Evolutionary conservation across 2,329 filamentous ascomycete genomes (phyloP), one percentile per base, ranked within the genome.

Genomic region (Trichoderma koningiopsis): DNA sequence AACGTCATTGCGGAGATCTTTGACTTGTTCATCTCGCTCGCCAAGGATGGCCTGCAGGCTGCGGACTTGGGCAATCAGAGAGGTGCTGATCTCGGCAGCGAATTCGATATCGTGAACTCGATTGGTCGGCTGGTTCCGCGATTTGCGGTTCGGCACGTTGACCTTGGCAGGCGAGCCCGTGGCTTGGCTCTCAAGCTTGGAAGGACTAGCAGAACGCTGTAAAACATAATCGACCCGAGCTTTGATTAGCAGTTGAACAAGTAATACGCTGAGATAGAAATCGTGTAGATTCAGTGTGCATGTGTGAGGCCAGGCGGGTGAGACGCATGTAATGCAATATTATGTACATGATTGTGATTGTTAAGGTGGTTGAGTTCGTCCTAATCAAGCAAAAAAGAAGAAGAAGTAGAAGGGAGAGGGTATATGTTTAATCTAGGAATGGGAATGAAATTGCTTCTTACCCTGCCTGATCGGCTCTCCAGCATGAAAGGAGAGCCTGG

Each of bases 71-170:
- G 92, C 90, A 63, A 99, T 90, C 63, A 99, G 85, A 2, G 94
- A 97, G 6, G 93, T 97, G 77, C 94, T 97, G 75, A 99, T 97
- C 77, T 99, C 95, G 62, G 96, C 94, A n/a, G 95, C 96, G 77
- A 99, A 97, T 75, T 97, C 94, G 77, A 99, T 97, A 76, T 99
- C 96, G 78, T 98, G 94, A 14, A 97, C 91, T 63, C 94, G 90
- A 77, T 90, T 96, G 11, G 91, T 88, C 2, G 93, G 92, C 77
- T 97, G 95, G 74, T 98, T 98, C 68, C 96, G 88, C 77, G 96
- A 88, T 78, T 94, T 96, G 73, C 95, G 89, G 74, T 92, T 95
- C 1, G 94, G 94, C 10, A 96, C 92, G 75, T 87, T 92, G 72
- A 97, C 85, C 81, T 98, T 99, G 55, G 92, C 94, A 2, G 95